These are phyloP conservation scores for Sugiyamaella smithiae DNA, from an alignment of 805 yeast genomes.

Conservation along the genomic window DNA sequence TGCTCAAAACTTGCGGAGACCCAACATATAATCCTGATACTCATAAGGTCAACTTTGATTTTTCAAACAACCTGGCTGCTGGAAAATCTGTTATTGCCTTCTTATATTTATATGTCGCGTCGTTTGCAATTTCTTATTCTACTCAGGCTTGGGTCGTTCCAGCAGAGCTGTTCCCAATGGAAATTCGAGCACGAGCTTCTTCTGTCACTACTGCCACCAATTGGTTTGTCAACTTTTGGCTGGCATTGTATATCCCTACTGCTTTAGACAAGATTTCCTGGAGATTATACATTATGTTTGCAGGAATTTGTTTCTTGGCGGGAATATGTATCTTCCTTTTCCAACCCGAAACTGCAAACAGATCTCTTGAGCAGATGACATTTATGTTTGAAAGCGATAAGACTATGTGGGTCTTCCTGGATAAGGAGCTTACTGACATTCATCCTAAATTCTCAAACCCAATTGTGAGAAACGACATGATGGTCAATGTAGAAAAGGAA, in stretches of 20 bases:
- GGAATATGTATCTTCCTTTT: slow-evolving; percentile 67
- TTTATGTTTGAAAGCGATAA: slow-evolving; percentile 48
- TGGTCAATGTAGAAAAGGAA: slow-evolving; percentile 1
- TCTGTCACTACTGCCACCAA: slow-evolving; percentile 50
- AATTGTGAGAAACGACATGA: slow-evolving; percentile 1
- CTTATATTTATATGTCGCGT: slow-evolving; percentile 48
- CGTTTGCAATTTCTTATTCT: slow-evolving; percentile 56
- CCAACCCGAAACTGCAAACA: slow-evolving; percentile 76
- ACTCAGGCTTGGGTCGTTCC: slow-evolving; percentile 70
- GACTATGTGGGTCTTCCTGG: slow-evolving; percentile 21
- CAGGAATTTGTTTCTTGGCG: slow-evolving; percentile 56
- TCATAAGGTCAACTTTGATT: slow-evolving; percentile 21
- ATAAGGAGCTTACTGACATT: slow-evolving; percentile 9
- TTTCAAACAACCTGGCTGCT: slow-evolving; percentile 16
- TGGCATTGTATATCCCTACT: slow-evolving; percentile 71
- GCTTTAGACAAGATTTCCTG: slow-evolving; percentile 60
- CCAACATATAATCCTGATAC: slow-evolving; percentile 23
- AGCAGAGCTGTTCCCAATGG: slow-evolving; percentile 57
- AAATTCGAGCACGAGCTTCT: slow-evolving; percentile 64
- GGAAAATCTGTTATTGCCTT: slow-evolving; percentile 42
- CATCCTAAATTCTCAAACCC: slow-evolving; percentile 2
- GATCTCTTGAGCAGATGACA: slow-evolving; percentile 79
- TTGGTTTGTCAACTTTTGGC: slow-evolving; percentile 47
- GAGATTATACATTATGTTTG: slow-evolving; percentile 59
- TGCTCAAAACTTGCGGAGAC: slow-evolving; percentile 20